Conservation (phyloP, 2,329 filamentous ascomycete species). For the Microdochium paspali region DNA sequence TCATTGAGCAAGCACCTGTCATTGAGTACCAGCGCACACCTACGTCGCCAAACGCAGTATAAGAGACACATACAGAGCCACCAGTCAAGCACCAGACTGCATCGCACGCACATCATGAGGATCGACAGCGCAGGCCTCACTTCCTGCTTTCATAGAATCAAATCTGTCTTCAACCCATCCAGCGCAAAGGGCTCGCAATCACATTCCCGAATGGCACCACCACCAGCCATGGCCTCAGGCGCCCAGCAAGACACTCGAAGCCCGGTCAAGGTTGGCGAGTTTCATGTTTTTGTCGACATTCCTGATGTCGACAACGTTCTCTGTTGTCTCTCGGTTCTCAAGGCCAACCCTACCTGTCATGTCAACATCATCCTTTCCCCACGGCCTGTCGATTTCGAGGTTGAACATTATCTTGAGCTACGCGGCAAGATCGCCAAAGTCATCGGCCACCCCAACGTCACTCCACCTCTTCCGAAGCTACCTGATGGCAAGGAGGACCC, state of each 20-base stretch:
- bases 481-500: too few species aligned
- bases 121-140: background rate
- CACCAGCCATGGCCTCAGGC: background rate
- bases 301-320: background rate
- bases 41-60: too few species aligned
- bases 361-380: background rate
- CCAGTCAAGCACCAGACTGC: too few species aligned
- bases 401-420: background rate
- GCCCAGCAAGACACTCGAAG: background rate
- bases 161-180: background rate
- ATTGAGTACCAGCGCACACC: too few species aligned
- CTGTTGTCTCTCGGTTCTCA: background rate
- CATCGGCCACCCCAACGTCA: background rate
- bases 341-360: background rate
- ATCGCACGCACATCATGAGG: background rate
- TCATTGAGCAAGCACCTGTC: too few species aligned
- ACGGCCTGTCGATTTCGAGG: background rate
- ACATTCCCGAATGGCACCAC: background rate
- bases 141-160: background rate
- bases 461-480: too few species aligned
- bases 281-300: background rate
- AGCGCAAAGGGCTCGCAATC: background rate
- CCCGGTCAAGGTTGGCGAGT: background rate
- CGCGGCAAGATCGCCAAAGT: background rate
- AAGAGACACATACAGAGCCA: too few species aligned